These are phyloP conservation scores for Antitrichia curtipendula DNA, from an alignment of 225 moss, liverwort and hornwort genomes.

Conservation along the genomic window DNA sequence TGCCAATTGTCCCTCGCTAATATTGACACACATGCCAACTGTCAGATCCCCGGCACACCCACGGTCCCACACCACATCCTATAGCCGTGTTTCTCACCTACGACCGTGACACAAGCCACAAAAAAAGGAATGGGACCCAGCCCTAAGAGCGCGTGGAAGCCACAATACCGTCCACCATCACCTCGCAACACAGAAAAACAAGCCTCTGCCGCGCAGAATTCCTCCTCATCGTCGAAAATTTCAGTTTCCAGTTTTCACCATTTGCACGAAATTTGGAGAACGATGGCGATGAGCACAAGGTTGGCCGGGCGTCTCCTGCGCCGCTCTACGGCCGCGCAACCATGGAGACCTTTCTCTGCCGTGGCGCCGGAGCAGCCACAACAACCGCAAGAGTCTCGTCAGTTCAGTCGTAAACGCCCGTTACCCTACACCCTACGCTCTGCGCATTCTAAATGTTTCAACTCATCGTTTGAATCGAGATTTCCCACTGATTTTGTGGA, in stretches of 20 bases:
- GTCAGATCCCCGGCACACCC: neutral
- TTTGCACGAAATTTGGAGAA: neutral
- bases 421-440: neutral
- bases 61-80: neutral
- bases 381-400: neutral
- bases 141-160: neutral
- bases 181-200: neutral
- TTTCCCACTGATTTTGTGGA: neutral
- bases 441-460: neutral
- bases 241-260: neutral
- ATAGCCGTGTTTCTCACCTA: neutral
- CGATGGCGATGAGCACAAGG: conserved; percentile 12
- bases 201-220: neutral
- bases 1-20: neutral
- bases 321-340: neutral
- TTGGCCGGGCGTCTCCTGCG: conserved; percentile 15
- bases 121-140: neutral
- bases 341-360: conserved; percentile 8
- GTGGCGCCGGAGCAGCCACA: conserved; percentile 5
- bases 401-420: neutral
- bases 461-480: neutral
- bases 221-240: neutral
- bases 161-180: neutral
- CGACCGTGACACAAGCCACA: neutral
- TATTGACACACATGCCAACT: neutral